Base-by-base conservation (phyloP, 2,329 filamentous ascomycete genomes). In the Beauveria varroae region DNA sequence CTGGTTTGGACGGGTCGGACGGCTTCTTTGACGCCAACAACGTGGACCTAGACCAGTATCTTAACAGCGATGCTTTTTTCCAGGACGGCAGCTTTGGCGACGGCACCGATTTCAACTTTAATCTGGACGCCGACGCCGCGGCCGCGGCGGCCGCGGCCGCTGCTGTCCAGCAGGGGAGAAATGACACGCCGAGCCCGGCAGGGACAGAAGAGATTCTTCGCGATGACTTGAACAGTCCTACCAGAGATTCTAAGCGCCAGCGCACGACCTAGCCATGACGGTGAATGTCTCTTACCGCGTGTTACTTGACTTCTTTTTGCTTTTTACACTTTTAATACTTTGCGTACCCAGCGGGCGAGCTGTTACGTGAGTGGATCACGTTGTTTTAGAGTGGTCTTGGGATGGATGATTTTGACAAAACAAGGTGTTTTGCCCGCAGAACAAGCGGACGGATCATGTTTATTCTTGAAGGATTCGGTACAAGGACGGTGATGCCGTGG, bases 1-100 rank as follows among this genome's bases (percentile, higher is more conserved):
- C 91, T 1, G 90, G 90, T 5, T 73, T 95, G 1, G 79, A 81
- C 3, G 70, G 67, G 18, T 62, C 65, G 22, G 72, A 70, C 20
- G 69, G 68, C 40, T 71, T 72, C 64, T 75, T 76, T 67, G 68
- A 76, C 62, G 63, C 69, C 41, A 65, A 70, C 12, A 73, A 74
- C 41, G 70, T 80, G 16, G 81, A 84, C 60, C 70, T 83, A 6
- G 80, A 83, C 55, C 78, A 83, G 67, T 84, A 75, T 10, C 82
- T 82, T 64, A 72, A 76, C 40, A 76, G 74, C 57, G 77, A 76
- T 60, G 74, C 73, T 0, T 72, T 77, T 49, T 63, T 75, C 18
- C 69, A 74, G 28, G 72, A 74, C 12, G 69, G 68, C 3, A 72
- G 74, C 54, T 80, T 79, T 62, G 73, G 65, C 12, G 77, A 79